phyloP scores from a whole-genome alignment of 225 moss, liverwort and hornwort genomes.

The Marchantia polymorpha region DNA sequence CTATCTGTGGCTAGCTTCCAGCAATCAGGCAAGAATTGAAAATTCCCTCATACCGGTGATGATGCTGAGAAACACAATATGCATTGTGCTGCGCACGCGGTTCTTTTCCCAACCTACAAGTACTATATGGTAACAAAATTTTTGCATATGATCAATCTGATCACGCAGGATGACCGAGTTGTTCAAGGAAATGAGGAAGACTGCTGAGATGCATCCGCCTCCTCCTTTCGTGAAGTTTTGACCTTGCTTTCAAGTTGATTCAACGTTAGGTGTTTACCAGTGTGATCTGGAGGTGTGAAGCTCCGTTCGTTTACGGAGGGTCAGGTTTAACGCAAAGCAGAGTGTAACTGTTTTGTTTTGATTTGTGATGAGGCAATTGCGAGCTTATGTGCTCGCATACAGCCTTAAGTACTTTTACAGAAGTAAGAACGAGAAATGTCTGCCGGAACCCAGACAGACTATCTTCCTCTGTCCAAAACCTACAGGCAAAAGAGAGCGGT shows the following conservation, averaged over 20 bases:
- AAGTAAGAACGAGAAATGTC: neutral
- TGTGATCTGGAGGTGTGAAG: neutral
- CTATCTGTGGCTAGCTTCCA: no score
- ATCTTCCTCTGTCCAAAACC: no score
- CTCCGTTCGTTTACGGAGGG: neutral
- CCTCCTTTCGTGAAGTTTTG: slow-evolving; percentile 42
- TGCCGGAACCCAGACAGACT: neutral
- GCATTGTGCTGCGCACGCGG: no score
- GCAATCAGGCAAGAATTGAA: no score
- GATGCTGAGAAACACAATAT: no score
- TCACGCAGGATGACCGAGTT: slow-evolving; percentile 37
- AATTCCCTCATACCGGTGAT: no score
- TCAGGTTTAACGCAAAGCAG: neutral
- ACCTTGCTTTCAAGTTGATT: neutral
- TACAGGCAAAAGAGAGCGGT: no score
- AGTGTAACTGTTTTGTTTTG: neutral
- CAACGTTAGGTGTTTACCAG: neutral
- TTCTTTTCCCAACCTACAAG: no score
- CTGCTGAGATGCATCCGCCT: slow-evolving; percentile 35
- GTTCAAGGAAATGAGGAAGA: slow-evolving; percentile 46
- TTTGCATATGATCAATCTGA: neutral
- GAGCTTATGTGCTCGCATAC: neutral
- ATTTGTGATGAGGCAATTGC: neutral
- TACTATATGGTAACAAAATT: neutral
- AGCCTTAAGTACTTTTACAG: neutral